Evolutionary conservation across 139 green algal species (phyloP), one percentile per base, ranked within the genome.

Genomic region (Spirogloea muscicola): DNA sequence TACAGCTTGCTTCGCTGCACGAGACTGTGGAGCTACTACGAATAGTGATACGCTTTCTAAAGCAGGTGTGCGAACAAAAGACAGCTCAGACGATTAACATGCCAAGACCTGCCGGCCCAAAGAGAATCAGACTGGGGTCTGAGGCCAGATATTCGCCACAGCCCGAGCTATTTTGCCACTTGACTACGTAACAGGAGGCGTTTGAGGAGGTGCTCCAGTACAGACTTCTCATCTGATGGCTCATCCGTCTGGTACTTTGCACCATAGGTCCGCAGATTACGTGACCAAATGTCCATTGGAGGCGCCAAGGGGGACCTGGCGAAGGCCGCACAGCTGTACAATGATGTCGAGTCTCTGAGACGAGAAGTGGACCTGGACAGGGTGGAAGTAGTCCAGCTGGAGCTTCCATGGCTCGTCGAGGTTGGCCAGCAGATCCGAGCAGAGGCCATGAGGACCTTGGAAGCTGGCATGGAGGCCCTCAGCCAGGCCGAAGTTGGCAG

Each of bases 401-500:
- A 82, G 67, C 21, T 63, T 1, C 16, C 13, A 34, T 82, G 75
- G 75, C 27, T 82, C 31, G 49, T 18, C 36, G 75, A 80, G n/a
- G 75, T 43, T 7, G 68, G 75, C 46, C 49, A 79, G 43, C 49
- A 62, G 40, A 72, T 82, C 2, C 25, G 72, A 10, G 66, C 18
- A n/a, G 72, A 80, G 41, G 72, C 72, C 16, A 80, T 79, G 65
- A 79, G 36, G 49, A 51, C 18, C 21, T 39, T 80, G 72, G 72
- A 80, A 1, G 61, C 39, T 0, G 72, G 62, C 7, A 80, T 80
- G 72, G 72, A 72, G 55, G n/a, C 72, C 33, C 36, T 80, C 16
- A 72, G 71, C 40, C 75, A 82, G 39, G 75, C 75, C 13, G 75
- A 82, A 68, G 68, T 82, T 5, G 75, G 75, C 39, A 82, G 59